Percentiles rank a stretch among this genome's conserved stretches.
Conservation (phyloP, 306 rosid species). For the Acmispon strigosus region DNA sequence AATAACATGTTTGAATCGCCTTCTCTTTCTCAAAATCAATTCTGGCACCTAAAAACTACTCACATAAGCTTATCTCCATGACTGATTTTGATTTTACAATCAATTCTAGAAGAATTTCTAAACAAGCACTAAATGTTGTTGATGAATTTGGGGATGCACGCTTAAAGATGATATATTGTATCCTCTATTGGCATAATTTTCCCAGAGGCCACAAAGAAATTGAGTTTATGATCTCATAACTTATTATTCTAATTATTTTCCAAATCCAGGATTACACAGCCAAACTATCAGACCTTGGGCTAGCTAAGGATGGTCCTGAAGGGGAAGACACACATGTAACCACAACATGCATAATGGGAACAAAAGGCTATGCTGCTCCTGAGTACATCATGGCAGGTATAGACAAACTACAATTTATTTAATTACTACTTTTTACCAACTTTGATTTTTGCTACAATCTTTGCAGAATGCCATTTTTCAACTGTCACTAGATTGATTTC, state of each 20-base stretch:
- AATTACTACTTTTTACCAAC: background rate
- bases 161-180: background rate
- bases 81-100: no score
- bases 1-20: no score
- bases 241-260: background rate
- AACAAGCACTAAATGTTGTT: no score
- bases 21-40: no score
- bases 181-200: background rate
- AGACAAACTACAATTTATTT: background rate
- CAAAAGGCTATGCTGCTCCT: constrained; percentile 82
- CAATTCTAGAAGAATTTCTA: no score
- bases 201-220: background rate
- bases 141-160: no score
- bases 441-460: no score
- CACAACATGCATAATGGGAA: constrained; percentile 66
- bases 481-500: no score
- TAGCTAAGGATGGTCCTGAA: constrained; percentile 75
- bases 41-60: no score
- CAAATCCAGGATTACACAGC: constrained; percentile 55
- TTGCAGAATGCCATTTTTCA: no score
- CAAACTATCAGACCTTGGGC: constrained; percentile 70
- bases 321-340: constrained; percentile 63
- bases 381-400: constrained; percentile 70
- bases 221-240: background rate
- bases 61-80: no score